Percentiles rank a stretch among this genome's conserved stretches.
Conservation (phyloP, 805 yeast species). For the Kodamaea kaohsiungensis region DNA sequence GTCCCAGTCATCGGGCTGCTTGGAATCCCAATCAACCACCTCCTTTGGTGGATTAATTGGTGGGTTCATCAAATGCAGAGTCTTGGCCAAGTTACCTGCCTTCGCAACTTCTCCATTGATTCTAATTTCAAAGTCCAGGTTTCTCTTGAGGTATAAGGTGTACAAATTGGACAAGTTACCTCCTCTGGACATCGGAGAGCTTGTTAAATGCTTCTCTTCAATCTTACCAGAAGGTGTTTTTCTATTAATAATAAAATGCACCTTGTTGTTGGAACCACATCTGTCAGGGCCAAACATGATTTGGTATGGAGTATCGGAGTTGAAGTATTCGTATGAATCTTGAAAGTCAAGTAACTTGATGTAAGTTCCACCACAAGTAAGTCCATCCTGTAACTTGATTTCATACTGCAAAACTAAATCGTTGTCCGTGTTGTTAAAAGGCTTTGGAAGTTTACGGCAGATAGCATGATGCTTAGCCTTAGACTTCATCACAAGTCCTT, state of each 20-base stretch:
- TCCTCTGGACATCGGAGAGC: conserved; percentile 66
- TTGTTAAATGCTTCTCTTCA: conserved; percentile 67
- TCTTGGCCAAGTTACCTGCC: conserved; percentile 65
- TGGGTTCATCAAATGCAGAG: conserved; percentile 58
- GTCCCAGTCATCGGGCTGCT: conserved; percentile 82
- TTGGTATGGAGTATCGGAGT: conserved; percentile 70
- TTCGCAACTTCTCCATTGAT: conserved; percentile 73
- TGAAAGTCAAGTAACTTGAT: conserved; percentile 61
- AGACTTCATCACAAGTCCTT: conserved; percentile 73
- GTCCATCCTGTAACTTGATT: conserved; percentile 76
- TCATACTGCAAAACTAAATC: conserved; percentile 88
- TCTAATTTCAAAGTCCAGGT: conserved; percentile 75
- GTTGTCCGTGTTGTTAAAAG: conserved; percentile 59
- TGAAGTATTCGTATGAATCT: conserved; percentile 50
- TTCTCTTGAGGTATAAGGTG: conserved; percentile 69
- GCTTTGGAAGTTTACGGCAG: conserved; percentile 56
- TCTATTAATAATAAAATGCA: conserved; percentile 72
- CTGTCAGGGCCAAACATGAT: conserved; percentile 94
- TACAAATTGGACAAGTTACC: conserved; percentile 65
- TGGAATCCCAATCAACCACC: conserved; percentile 55
- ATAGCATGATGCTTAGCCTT: conserved; percentile 85
- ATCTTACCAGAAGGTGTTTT: conserved; percentile 54
- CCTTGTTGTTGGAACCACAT: conserved; percentile 79
- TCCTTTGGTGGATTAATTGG: conserved; percentile 64
- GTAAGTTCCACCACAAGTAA: conserved; percentile 89